These are phyloP conservation scores for Cucumis melo DNA, from an alignment of 306 rosid species.

Conservation along the genomic window DNA sequence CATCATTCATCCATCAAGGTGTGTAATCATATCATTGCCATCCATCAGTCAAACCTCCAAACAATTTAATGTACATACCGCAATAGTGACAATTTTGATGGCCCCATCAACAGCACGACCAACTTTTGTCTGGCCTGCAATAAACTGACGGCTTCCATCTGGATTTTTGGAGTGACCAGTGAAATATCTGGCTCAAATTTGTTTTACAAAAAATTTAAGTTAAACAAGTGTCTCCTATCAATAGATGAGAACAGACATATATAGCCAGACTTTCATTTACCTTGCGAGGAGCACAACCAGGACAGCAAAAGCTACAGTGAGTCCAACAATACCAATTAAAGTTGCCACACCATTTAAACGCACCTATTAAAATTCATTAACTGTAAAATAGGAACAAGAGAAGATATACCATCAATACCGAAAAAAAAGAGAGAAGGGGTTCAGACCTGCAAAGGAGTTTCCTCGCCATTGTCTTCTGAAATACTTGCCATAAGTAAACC, in stretches of 20 bases:
- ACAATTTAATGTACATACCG: conserved; percentile 33
- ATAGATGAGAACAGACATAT: background rate
- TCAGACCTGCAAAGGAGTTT: conserved; percentile 90
- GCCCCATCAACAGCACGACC: conserved; percentile 73
- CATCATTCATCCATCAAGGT: background rate
- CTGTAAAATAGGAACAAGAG: conserved; percentile 17
- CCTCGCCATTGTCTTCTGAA: conserved; percentile 96
- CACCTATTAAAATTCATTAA: conserved; percentile 23
- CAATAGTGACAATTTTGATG: conserved; percentile 84
- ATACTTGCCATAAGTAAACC: conserved; percentile 99
- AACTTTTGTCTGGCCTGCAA: conserved; percentile 50
- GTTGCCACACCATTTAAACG: conserved; percentile 98
- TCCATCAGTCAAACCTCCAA: background rate
- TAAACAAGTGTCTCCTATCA: background rate
- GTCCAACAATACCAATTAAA: conserved; percentile 87
- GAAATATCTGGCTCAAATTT: conserved; percentile 50
- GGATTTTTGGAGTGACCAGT: conserved; percentile 58
- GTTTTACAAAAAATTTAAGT: background rate
- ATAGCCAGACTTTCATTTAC: conserved; percentile 25
- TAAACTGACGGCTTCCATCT: conserved; percentile 36
- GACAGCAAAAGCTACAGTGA: conserved; percentile 67
- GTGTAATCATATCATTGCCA: background rate
- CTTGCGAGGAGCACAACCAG: conserved; percentile 65
- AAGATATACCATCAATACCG: conserved; percentile 3
- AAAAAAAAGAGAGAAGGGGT: background rate